A percentile compares a stretch with the other conserved stretches of the same genome.
Evolutionary conservation across 768 basidiomycete species (phyloP).

Genomic region (Russula emetica): DNA sequence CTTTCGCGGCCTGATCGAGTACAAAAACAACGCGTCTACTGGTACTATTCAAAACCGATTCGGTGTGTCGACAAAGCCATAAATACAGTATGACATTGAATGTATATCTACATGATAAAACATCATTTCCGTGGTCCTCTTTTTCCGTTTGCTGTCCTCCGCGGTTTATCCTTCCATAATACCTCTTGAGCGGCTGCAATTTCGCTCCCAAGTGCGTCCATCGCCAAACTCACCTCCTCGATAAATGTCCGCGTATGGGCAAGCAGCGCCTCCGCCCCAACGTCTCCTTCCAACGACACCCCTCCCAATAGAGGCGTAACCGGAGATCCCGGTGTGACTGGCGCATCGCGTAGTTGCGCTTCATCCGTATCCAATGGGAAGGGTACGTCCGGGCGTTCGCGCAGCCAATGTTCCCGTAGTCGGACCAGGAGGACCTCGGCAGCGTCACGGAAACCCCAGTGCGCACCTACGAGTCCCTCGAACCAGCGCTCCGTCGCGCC

Average conservation of each 20-base stretch:
- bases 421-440: slow-evolving; percentile 31
- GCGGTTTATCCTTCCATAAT: background rate
- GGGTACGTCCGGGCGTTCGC: slow-evolving; percentile 30
- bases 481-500: slow-evolving; percentile 36
- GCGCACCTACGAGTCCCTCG: slow-evolving; percentile 32
- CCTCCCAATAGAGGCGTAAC: background rate
- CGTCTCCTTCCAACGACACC: background rate
- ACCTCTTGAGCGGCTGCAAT: slow-evolving; percentile 6
- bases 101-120: background rate
- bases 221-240: slow-evolving; percentile 22
- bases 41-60: background rate
- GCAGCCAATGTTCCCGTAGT: slow-evolving; percentile 31
- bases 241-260: slow-evolving; percentile 17
- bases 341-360: background rate
- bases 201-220: slow-evolving; percentile 18
- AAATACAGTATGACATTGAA: background rate
- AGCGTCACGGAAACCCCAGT: slow-evolving; percentile 32
- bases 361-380: slow-evolving; percentile 28
- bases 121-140: slow-evolving; percentile 1
- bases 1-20: background rate
- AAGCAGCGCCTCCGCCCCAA: slow-evolving; percentile 2
- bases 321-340: background rate
- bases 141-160: background rate
- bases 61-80: background rate
- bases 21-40: background rate